These are phyloP conservation scores for Argentina anserina DNA, from an alignment of 306 rosid species.

Conservation along the genomic window DNA sequence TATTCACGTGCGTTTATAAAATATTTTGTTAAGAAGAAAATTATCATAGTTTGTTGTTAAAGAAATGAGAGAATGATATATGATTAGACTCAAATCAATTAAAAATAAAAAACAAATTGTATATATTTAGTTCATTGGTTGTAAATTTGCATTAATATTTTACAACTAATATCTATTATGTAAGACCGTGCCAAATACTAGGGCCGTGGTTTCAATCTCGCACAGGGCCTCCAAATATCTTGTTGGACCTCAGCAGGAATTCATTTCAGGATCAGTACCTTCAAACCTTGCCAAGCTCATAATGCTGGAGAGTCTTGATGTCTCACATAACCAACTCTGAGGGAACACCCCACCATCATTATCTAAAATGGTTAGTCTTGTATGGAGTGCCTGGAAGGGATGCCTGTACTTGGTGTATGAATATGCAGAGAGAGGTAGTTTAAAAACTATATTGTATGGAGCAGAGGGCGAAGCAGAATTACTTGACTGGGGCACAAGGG, in stretches of 20 bases:
- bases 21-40: too few relatives aligned
- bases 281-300: conserved; percentile 36
- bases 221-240: too few relatives aligned
- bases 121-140: too few relatives aligned
- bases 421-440: conserved; percentile 42
- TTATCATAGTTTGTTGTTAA: too few relatives aligned
- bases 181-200: too few relatives aligned
- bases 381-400: conserved; percentile 18
- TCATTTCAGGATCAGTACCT: conserved; percentile 49
- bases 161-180: too few relatives aligned
- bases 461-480: background rate
- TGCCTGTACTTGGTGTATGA: conserved; percentile 52
- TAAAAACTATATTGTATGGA: conserved; percentile 26
- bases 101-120: too few relatives aligned
- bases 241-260: conserved; percentile 58
- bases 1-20: too few relatives aligned
- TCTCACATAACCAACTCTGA: conserved; percentile 50
- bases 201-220: too few relatives aligned
- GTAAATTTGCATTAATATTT: too few relatives aligned
- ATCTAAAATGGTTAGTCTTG: conserved; percentile 35
- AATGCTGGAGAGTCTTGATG: conserved; percentile 38
- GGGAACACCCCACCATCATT: conserved; percentile 46
- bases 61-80: too few relatives aligned
- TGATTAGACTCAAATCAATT: too few relatives aligned
- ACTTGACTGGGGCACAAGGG: conserved; percentile 43